phyloP scores from a whole-genome alignment of 1,284 basidiomycete genomes.

The Apiotrichum laibachii region DNA sequence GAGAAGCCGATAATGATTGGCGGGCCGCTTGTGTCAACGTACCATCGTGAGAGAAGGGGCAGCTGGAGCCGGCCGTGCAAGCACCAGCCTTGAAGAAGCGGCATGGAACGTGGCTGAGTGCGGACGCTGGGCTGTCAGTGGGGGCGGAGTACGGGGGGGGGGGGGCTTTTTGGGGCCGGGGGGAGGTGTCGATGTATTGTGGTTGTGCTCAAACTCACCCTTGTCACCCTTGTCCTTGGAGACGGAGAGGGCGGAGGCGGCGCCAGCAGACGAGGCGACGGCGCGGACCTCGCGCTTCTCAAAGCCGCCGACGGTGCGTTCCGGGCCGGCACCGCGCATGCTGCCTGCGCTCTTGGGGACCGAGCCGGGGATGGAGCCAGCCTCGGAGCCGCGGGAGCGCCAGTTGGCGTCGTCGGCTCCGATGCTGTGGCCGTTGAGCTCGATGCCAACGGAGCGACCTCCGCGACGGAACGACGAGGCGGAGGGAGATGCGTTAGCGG shows the following conservation, averaged over 20 bases:
- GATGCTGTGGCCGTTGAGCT: slow-evolving; percentile 14
- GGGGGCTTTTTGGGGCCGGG: no score
- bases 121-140: slow-evolving; percentile 18
- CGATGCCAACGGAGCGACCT: slow-evolving; percentile 10
- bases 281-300: slow-evolving; percentile 34
- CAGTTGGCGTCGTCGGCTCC: slow-evolving; percentile 29
- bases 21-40: no score
- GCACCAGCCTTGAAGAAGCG: slow-evolving; percentile 94
- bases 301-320: slow-evolving; percentile 37
- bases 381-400: slow-evolving; percentile 21
- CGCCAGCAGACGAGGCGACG: slow-evolving; percentile 1
- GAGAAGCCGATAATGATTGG: background rate
- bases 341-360: slow-evolving; percentile 9
- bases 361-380: slow-evolving; percentile 3
- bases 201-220: slow-evolving; percentile 7
- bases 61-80: slow-evolving; percentile 90
- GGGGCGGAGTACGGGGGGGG: no score
- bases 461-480: slow-evolving; percentile 14
- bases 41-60: slow-evolving; percentile 81
- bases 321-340: slow-evolving; percentile 18
- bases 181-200: no score
- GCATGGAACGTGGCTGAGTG: slow-evolving; percentile 91
- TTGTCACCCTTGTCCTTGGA: slow-evolving; percentile 20
- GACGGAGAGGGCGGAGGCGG: slow-evolving; percentile 15
- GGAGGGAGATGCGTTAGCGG: slow-evolving; percentile 8